Evolutionary conservation across 768 basidiomycete genomes (phyloP).

Genomic region (Lactarius deliciosus): DNA sequence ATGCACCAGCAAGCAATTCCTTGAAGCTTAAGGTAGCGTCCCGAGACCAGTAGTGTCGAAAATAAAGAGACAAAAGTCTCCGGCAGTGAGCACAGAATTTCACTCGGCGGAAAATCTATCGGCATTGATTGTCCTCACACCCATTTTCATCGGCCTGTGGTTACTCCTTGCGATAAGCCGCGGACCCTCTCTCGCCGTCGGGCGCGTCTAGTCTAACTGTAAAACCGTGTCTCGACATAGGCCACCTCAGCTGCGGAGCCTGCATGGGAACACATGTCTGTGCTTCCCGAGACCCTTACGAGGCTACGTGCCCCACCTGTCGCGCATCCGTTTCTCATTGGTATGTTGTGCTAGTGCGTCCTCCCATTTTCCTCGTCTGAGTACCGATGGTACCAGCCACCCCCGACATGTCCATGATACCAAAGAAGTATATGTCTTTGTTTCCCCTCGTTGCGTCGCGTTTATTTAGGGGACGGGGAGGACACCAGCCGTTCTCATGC

Average conservation of each 20-base stretch:
- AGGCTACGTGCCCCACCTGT: slow-evolving; percentile 25
- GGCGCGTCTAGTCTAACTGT: neutral
- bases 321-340: slow-evolving; percentile 20
- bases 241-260: slow-evolving; percentile 22
- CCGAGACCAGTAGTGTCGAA: too few species aligned
- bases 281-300: neutral
- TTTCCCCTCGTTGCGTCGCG: slow-evolving; percentile 21
- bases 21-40: too few species aligned
- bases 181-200: neutral
- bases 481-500: neutral
- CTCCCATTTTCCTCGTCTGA: neutral
- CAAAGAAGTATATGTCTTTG: slow-evolving; percentile 20
- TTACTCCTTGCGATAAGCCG: slow-evolving; percentile 24
- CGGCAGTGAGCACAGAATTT: too few species aligned
- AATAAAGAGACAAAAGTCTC: too few species aligned
- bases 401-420: slow-evolving; percentile 17
- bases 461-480: slow-evolving; percentile 8
- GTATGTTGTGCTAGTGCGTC: neutral
- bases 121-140: neutral
- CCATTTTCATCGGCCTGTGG: neutral
- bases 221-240: neutral
- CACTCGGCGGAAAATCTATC: too few species aligned
- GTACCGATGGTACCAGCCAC: slow-evolving; percentile 10
- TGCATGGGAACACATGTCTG: slow-evolving; percentile 16
- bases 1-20: too few species aligned